A percentile compares a stretch with the other conserved stretches of the same genome.
These are phyloP conservation scores for Neckera pumila DNA, from an alignment of 225 moss, liverwort and hornwort genomes.

Conservation along the genomic window DNA sequence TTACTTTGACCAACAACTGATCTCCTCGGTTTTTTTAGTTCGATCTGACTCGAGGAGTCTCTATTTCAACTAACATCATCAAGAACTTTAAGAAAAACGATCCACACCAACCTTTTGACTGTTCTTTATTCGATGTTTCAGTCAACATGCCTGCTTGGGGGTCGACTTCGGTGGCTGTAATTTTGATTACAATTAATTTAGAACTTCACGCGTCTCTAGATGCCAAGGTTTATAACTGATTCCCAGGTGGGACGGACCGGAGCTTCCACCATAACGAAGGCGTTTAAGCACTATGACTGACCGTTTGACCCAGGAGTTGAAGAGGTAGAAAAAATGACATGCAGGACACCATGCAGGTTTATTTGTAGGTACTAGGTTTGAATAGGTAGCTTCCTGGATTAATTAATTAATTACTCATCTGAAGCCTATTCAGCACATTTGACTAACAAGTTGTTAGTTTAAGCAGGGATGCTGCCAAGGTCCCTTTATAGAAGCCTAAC, in stretches of 20 bases:
- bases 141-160: neutral
- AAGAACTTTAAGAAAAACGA: neutral
- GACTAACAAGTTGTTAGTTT: slow-evolving; percentile 13
- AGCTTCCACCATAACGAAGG: neutral
- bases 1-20: slow-evolving; percentile 44
- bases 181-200: neutral
- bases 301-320: neutral
- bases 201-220: slow-evolving; percentile 13
- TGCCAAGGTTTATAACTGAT: neutral
- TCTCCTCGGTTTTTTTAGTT: neutral
- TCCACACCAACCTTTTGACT: neutral
- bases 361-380: neutral
- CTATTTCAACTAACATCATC: neutral
- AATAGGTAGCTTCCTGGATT: neutral
- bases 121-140: neutral
- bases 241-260: neutral
- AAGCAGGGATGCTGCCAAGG: slow-evolving; percentile 29
- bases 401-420: neutral
- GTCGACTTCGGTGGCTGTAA: neutral
- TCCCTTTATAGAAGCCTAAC: slow-evolving; percentile 63
- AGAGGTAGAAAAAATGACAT: neutral
- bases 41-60: neutral
- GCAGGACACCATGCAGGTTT: neutral
- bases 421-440: slow-evolving; percentile 19
- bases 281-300: neutral